phyloP scores from a whole-genome alignment of 164 flowering plant genomes.

The Magnolia changhungtana region DNA sequence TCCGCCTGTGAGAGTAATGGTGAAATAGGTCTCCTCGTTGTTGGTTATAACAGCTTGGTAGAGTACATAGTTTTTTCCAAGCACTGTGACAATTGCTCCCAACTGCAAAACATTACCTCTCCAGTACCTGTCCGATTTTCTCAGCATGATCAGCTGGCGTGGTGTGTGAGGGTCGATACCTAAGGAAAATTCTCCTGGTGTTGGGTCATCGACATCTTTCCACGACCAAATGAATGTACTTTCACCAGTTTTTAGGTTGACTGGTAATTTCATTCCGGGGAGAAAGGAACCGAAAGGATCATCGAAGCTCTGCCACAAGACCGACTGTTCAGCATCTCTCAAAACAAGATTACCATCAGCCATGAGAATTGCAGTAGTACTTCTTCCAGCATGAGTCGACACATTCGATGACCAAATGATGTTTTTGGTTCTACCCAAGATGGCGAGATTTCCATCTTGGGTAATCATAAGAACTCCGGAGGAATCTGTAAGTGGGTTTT shows the following conservation, averaged over 20 bases:
- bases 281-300: conserved; percentile 29
- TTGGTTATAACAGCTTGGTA: too few relatives aligned
- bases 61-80: too few relatives aligned
- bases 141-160: background rate
- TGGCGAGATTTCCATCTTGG: conserved; percentile 5
- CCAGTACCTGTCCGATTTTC: too few relatives aligned
- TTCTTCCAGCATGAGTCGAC: background rate
- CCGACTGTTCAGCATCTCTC: background rate
- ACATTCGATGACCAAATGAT: conserved; percentile 3
- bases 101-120: too few relatives aligned
- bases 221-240: background rate
- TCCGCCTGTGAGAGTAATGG: too few relatives aligned
- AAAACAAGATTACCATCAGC: conserved; percentile 25
- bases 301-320: conserved; percentile 36
- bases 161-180: background rate
- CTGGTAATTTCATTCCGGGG: conserved; percentile 23
- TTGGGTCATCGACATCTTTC: background rate
- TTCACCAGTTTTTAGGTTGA: conserved; percentile 10
- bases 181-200: background rate
- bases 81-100: too few relatives aligned
- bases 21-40: too few relatives aligned
- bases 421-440: background rate
- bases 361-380: conserved; percentile 9
- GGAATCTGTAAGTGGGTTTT: conserved; percentile 3
- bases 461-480: conserved; percentile 4